Evolutionary conservation across 192 early-diverging fungal species (phyloP), one percentile per base, ranked within the genome.

Genomic region (Coemansia furcata): DNA sequence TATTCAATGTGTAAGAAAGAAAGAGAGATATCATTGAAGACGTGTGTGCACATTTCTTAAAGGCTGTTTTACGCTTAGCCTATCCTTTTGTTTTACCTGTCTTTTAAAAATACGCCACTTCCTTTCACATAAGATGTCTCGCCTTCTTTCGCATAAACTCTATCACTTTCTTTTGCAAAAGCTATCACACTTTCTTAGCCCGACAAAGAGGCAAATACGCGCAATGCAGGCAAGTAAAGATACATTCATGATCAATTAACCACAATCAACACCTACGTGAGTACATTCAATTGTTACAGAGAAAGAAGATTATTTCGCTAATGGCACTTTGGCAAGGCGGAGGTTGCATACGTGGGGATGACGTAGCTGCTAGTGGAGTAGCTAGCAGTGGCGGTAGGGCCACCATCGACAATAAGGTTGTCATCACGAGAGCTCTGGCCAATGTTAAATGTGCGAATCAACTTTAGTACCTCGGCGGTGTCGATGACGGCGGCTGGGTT

Each of bases 351-450:
- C 8, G 23, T 46, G 26, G 62, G 62, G 30, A 57, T 15, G 33
- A 57, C 54, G n/a, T 30, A 9, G 54, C 54, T 57, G 54, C 54
- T 57, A 15, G 43, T 63, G 19, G 40, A 62, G 33, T 63, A 52
- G 65, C 67, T 50, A 23, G 63, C 38, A 5, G 68, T 63, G 11
- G 73, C 46, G 40, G 63, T 39, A 11, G 63, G 61, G 5, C 61
- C 32, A 23, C 64, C 65, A 36, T 67, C 65, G 2, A 29, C 67
- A 58, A 82, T 73, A 19, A 82, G 69, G 52, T 82, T 82, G 71
- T 76, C 59, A 3, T 69, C 43, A 42, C 60, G 55, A 67, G 67
- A 43, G 74, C 79, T 82, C 19, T 72, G 40, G 11, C 61, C 68
- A 47, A 82, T 73, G 19, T 43, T 40, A 39, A 68, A 82, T 0